phyloP scores from a whole-genome alignment of 345 rosid genomes.

The Durio zibethinus region DNA sequence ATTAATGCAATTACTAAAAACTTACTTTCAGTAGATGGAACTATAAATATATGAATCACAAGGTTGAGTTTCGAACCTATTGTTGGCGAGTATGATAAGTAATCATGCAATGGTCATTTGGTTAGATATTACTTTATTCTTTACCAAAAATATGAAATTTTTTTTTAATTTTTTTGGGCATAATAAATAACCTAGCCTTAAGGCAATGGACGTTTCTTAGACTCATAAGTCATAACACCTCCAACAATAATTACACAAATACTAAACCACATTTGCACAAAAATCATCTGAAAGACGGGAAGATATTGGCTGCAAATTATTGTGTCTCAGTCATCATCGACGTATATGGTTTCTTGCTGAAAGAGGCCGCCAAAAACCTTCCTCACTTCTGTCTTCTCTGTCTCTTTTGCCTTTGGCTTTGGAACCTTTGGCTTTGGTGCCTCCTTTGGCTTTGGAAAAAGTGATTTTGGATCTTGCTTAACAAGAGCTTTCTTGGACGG shows the following conservation, averaged over 20 bases:
- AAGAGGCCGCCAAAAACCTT: slow-evolving; percentile 87
- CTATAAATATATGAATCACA: not conserved
- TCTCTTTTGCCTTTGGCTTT: slow-evolving; percentile 5
- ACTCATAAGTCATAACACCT: not conserved
- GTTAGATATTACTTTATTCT: not conserved
- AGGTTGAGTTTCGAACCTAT: not conserved
- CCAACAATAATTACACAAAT: slow-evolving; percentile 2
- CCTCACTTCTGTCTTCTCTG: slow-evolving; percentile 61
- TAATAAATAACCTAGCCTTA: not conserved
- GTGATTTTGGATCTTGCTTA: slow-evolving; percentile 30
- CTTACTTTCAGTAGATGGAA: not conserved
- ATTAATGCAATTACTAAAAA: too few relatives aligned
- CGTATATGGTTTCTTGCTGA: slow-evolving; percentile 82
- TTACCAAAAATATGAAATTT: not conserved
- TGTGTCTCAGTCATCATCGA: slow-evolving; percentile 64
- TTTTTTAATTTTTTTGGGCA: not conserved
- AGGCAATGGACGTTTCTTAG: not conserved
- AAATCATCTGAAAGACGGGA: not conserved
- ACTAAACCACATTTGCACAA: slow-evolving; percentile 12
- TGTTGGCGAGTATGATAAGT: not conserved
- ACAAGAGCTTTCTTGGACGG: slow-evolving; percentile 56
- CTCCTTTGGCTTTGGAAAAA: slow-evolving; percentile 29
- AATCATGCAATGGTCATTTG: not conserved
- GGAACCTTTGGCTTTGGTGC: slow-evolving; percentile 7
- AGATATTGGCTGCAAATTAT: not conserved